A percentile compares a stretch with the other conserved stretches of the same genome.
phyloP scores from a whole-genome alignment of 1,284 basidiomycete genomes.

The Ustilago loliicola region DNA sequence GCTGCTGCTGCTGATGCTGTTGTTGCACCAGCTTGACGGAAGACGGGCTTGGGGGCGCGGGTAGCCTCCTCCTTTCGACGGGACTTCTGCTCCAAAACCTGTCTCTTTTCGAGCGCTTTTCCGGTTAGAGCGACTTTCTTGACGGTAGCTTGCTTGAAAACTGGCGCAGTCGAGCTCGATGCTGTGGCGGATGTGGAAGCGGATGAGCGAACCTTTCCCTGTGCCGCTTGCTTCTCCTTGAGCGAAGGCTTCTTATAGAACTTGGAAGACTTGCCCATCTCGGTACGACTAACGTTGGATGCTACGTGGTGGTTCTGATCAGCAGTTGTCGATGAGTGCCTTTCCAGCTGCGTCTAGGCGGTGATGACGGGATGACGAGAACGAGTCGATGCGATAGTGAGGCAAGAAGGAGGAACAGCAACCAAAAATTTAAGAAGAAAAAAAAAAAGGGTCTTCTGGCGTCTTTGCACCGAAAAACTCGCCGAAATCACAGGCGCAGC shows the following conservation, averaged over 20 bases:
- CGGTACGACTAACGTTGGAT: background rate
- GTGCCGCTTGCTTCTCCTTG: conserved; percentile 47
- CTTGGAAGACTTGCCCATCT: conserved; percentile 56
- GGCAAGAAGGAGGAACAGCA: background rate
- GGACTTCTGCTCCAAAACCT: conserved; percentile 35
- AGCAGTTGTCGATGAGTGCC: background rate
- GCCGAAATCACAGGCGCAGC: conserved; percentile 9
- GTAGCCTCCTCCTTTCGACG: conserved; percentile 46
- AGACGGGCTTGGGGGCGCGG: conserved; percentile 42
- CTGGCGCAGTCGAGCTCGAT: conserved; percentile 11
- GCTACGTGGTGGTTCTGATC: too few species aligned
- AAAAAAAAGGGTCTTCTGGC: conserved; percentile 6
- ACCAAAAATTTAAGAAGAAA: conserved; percentile 5
- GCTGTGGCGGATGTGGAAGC: conserved; percentile 22
- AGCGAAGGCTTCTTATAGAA: conserved; percentile 58
- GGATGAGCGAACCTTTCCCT: conserved; percentile 43
- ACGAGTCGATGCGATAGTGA: background rate
- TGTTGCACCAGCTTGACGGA: conserved; percentile 28
- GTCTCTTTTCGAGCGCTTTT: conserved; percentile 40
- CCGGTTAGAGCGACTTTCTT: conserved; percentile 40
- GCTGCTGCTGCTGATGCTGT: background rate
- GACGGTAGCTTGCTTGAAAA: conserved; percentile 25
- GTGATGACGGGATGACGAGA: background rate
- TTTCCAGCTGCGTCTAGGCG: too few species aligned
- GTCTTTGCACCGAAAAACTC: conserved; percentile 15